Evolutionary conservation across 768 basidiomycete species (phyloP), one percentile per base, ranked within the genome.

Genomic region (Phaeotremella fagi): DNA sequence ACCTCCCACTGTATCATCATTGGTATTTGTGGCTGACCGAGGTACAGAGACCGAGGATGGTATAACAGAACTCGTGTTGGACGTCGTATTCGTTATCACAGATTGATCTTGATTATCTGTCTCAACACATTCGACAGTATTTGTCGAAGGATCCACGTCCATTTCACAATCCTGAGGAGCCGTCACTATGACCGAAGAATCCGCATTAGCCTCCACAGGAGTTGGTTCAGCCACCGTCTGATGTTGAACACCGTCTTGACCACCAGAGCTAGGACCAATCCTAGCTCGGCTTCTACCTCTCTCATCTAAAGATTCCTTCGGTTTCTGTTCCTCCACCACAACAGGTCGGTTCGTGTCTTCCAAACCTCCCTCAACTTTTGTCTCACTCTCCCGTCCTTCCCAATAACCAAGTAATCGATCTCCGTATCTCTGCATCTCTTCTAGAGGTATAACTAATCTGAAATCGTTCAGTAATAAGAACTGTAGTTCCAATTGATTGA

Each of bases 391-490:
- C 38, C 55, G 59, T 2, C 60, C 64, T 48, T 68, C 63, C 52
- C 72, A 72, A 45, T 77, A 90, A 29, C 83, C 74, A 48, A 94
- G 79, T 48, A 99, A 82, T 60, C 91, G 86, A 64, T 91, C 88
- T 1, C 90, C 90, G 73, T 97, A 99, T 48, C 83, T 82, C 74
- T 95, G 90, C 87, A 98, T 90, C 75, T 98, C 94, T 16, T 86
- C 83, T 7, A 82, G 79, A 1, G 86, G 83, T 64, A 99, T 88
- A 64, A 87, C 86, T 48, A 99, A 81, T 15, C 83, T 79, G 69
- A 99, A 99, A 77, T 98, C 89, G 75, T 98, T 99, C 6, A 98
- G 81, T 4, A 98, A 85, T 4, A 98, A 80, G 72, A 99, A 99
- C 61, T 98, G 95, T 1, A 99, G 84, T 69, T 99, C 95, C 47